Evolutionary conservation across 2,329 filamentous ascomycete genomes (phyloP).

Genomic region (Elsinoe australis): DNA sequence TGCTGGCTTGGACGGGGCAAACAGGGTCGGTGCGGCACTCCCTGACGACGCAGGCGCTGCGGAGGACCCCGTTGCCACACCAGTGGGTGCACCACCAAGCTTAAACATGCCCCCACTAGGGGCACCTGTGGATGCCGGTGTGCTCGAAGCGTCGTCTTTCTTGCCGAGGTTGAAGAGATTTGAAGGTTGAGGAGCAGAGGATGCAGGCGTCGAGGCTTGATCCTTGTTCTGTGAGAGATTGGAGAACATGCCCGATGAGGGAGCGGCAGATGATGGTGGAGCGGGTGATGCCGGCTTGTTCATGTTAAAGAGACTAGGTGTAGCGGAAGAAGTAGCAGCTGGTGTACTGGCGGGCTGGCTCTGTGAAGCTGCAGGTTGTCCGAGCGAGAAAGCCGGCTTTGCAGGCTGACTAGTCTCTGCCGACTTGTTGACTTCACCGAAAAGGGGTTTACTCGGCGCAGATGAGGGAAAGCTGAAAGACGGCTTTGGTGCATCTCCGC

Average conservation of each 20-base stretch:
- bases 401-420: conserved; percentile 1
- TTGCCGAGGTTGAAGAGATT: conserved; percentile 9
- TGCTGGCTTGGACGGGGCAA: conserved; percentile 20
- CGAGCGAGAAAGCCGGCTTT: conserved; percentile 1
- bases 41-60: conserved; percentile 22
- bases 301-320: conserved; percentile 8
- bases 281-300: conserved; percentile 1
- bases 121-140: conserved; percentile 14
- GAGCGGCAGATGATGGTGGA: conserved; percentile 8
- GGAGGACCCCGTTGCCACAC: conserved; percentile 17
- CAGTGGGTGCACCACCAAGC: conserved; percentile 13
- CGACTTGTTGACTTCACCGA: conserved; percentile 11
- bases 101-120: conserved; percentile 17
- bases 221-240: conserved; percentile 21
- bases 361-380: conserved; percentile 13
- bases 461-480: conserved; percentile 21
- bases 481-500: conserved; percentile 31
- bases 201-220: conserved; percentile 9
- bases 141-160: conserved; percentile 1
- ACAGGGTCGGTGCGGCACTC: conserved; percentile 20
- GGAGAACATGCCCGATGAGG: not conserved
- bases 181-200: conserved; percentile 11
- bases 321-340: conserved; percentile 11
- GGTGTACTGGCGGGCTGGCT: not conserved
- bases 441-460: not conserved